A percentile compares a stretch with the other conserved stretches of the same genome.
Conservation (phyloP, 2,329 filamentous ascomycete species). For the Penicillium sp. region DNA sequence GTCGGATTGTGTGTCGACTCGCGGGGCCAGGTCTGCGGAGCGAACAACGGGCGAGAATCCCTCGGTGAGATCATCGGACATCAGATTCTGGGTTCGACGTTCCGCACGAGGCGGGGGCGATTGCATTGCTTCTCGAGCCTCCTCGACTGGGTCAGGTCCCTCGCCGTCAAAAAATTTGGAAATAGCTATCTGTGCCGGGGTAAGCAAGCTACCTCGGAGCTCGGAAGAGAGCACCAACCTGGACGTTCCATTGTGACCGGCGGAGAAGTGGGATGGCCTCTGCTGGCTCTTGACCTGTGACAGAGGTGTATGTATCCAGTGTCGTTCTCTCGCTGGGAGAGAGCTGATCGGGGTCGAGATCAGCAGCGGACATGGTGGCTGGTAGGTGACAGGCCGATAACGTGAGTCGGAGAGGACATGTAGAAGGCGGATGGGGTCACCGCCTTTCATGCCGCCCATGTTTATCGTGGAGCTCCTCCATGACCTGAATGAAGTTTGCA, state of each 20-base stretch:
- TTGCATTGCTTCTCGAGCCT: conserved; percentile 66
- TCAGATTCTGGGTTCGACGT: conserved; percentile 70
- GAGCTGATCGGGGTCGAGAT: conserved; percentile 61
- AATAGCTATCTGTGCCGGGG: conserved; percentile 72
- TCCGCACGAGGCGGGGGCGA: conserved; percentile 59
- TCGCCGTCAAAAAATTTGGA: conserved; percentile 98
- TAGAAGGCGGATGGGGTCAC: conserved; percentile 8
- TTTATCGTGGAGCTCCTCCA: conserved; percentile 1
- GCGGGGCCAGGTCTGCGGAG: conserved; percentile 68
- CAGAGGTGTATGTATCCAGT: conserved; percentile 81
- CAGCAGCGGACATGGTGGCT: conserved; percentile 48
- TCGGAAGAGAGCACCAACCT: conserved; percentile 51
- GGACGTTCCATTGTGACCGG: conserved; percentile 93
- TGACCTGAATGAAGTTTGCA: background rate
- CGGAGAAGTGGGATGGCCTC: conserved; percentile 76
- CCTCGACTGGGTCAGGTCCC: conserved; percentile 74
- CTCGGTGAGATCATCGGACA: conserved; percentile 46
- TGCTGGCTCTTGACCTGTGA: conserved; percentile 77
- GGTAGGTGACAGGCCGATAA: conserved; percentile 21
- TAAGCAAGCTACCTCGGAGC: conserved; percentile 17
- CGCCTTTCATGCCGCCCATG: conserved; percentile 8
- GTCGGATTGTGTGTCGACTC: conserved; percentile 75
- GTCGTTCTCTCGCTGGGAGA: conserved; percentile 75
- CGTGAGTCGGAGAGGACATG: conserved; percentile 5
- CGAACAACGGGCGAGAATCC: conserved; percentile 33